Evolutionary conservation across 2,329 filamentous ascomycete genomes (phyloP).

Genomic region (Zasmidium citrigriseum): DNA sequence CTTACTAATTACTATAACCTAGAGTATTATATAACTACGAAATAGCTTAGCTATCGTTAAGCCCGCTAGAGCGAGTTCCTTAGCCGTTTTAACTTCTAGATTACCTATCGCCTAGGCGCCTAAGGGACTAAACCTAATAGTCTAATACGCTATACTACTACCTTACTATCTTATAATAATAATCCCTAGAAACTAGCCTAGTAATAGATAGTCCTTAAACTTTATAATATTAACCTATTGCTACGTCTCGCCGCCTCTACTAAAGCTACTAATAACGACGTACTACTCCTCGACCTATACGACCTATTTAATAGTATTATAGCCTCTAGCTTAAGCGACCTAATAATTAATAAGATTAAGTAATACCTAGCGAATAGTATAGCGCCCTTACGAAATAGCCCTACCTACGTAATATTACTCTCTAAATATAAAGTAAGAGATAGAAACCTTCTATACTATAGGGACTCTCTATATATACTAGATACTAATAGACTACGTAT

Average conservation of each 20-base stretch:
- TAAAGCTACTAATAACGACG: not conserved
- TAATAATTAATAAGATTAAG: not conserved
- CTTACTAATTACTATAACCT: not conserved
- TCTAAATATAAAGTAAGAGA: not conserved
- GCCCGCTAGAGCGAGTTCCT: slow-evolving; percentile 24
- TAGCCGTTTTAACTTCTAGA: slow-evolving; percentile 31
- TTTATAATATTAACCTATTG: not conserved
- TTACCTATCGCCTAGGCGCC: slow-evolving; percentile 20
- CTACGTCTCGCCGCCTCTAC: not conserved
- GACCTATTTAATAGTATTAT: not conserved
- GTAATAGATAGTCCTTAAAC: not conserved
- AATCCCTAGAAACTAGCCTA: not conserved
- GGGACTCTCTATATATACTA: not conserved
- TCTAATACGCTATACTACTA: not conserved
- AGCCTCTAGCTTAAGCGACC: not conserved
- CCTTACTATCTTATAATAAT: not conserved
- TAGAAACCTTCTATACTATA: not conserved
- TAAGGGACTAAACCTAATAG: not conserved
- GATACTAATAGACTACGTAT: not conserved
- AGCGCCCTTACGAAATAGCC: not conserved
- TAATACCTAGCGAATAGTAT: not conserved
- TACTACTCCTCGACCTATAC: not conserved
- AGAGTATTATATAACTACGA: not conserved
- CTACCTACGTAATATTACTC: not conserved
- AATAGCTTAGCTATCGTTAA: not conserved